A percentile compares a stretch with the other conserved stretches of the same genome.
Conservation (phyloP, 1,284 basidiomycete genomes). For the Melampsora larici-populina region DNA sequence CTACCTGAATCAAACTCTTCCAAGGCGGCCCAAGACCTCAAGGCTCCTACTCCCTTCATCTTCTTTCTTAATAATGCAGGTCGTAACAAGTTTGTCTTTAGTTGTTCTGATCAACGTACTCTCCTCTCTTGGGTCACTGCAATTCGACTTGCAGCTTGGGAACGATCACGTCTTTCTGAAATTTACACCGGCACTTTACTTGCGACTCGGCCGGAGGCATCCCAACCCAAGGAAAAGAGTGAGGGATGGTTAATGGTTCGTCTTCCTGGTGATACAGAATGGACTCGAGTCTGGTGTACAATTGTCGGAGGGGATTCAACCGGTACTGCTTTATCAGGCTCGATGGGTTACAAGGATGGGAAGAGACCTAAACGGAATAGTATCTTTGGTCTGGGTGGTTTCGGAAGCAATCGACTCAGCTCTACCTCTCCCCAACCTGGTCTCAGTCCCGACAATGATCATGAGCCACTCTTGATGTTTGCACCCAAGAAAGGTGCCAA, state of each 20-base stretch:
- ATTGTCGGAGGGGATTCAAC: conserved; percentile 44
- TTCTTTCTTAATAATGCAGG: conserved; percentile 50
- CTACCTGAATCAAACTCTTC: background rate
- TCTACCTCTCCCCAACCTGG: conserved; percentile 42
- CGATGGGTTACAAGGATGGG: conserved; percentile 1
- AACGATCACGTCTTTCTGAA: conserved; percentile 90
- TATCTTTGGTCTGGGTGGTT: conserved; percentile 18
- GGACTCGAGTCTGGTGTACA: conserved; percentile 88
- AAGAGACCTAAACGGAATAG: conserved; percentile 14
- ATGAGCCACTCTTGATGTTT: background rate
- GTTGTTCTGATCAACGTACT: conserved; percentile 47
- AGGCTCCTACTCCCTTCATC: conserved; percentile 19
- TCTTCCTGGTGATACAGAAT: conserved; percentile 89
- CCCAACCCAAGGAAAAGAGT: conserved; percentile 63
- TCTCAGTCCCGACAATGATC: conserved; percentile 45
- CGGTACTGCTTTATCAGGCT: background rate
- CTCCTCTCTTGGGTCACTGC: conserved; percentile 71
- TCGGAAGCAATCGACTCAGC: conserved; percentile 48
- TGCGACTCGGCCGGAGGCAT: conserved; percentile 5
- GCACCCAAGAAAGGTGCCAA: conserved; percentile 17
- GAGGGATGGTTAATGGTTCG: conserved; percentile 92
- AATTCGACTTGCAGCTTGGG: conserved; percentile 86
- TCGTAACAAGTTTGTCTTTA: conserved; percentile 49
- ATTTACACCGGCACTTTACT: conserved; percentile 91
- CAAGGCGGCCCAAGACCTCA: background rate